A percentile compares a stretch with the other conserved stretches of the same genome.
Conservation (phyloP, 73 alveolate species). For the Symbiodinium pilosum region DNA sequence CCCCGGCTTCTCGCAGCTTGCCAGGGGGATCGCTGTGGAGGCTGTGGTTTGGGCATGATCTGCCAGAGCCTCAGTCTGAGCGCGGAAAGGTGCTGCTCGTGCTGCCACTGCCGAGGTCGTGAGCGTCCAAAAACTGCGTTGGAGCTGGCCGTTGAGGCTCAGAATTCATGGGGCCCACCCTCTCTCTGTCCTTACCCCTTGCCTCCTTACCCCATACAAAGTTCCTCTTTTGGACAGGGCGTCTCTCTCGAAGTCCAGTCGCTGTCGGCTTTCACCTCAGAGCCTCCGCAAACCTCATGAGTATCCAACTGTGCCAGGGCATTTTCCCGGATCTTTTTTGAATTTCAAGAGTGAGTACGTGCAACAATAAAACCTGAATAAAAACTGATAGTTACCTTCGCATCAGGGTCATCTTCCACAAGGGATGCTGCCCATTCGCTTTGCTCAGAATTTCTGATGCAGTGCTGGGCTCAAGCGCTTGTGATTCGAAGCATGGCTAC, state of each 20-base stretch:
- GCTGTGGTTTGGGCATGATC: slow-evolving; percentile 69
- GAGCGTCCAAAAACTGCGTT: slow-evolving; percentile 61
- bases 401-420: too few species aligned
- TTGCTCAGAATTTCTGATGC: too few species aligned
- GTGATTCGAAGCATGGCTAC: neutral
- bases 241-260: neutral
- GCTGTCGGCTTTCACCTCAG: neutral
- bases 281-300: too few species aligned
- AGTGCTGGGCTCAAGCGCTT: neutral
- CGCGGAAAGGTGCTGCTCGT: neutral
- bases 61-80: neutral
- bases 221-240: neutral
- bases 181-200: too few species aligned
- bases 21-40: slow-evolving; percentile 90
- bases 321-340: too few species aligned
- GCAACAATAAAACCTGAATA: too few species aligned
- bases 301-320: too few species aligned
- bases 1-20: neutral
- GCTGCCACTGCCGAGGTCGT: neutral
- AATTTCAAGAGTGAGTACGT: too few species aligned
- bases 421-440: too few species aligned
- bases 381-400: too few species aligned
- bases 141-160: slow-evolving; percentile 58
- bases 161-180: too few species aligned
- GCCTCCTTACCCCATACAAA: too few species aligned